phyloP scores from a whole-genome alignment of 1,284 basidiomycete species.

The Apiotrichum porosum region DNA sequence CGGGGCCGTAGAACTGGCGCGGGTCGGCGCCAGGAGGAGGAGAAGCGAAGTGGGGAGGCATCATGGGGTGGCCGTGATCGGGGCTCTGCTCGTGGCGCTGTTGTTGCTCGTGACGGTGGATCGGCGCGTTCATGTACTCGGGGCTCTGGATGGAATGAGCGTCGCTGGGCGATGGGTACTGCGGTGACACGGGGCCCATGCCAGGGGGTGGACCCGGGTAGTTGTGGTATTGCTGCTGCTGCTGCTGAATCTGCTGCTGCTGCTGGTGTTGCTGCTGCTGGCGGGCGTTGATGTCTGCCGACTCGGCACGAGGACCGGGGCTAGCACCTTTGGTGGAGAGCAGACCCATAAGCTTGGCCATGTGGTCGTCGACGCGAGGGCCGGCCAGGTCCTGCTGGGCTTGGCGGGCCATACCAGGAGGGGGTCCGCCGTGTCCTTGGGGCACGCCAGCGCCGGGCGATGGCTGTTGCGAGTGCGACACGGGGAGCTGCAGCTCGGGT shows the following conservation, averaged over 20 bases:
- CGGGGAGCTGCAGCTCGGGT: too few species aligned
- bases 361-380: slow-evolving; percentile 27
- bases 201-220: slow-evolving; percentile 11
- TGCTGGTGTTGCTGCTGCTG: slow-evolving; percentile 3
- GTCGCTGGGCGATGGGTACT: slow-evolving; percentile 9
- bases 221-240: slow-evolving; percentile 1
- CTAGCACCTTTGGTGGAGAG: slow-evolving; percentile 24
- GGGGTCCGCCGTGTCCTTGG: not conserved
- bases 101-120: slow-evolving; percentile 1
- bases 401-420: not conserved
- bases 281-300: slow-evolving; percentile 10
- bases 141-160: not conserved
- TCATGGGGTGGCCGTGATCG: slow-evolving; percentile 5
- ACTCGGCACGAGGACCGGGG: slow-evolving; percentile 11
- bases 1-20: not conserved
- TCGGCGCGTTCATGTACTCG: slow-evolving; percentile 7
- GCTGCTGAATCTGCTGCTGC: not conserved
- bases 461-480: not conserved
- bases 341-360: slow-evolving; percentile 41
- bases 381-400: not conserved
- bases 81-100: slow-evolving; percentile 5
- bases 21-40: slow-evolving; percentile 12
- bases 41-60: slow-evolving; percentile 11
- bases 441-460: not conserved
- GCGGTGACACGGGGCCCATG: slow-evolving; percentile 5